A percentile compares a stretch with the other conserved stretches of the same genome.
Conservation (phyloP, 352 stramenopile species). For the Globisporangium heterothallicum region DNA sequence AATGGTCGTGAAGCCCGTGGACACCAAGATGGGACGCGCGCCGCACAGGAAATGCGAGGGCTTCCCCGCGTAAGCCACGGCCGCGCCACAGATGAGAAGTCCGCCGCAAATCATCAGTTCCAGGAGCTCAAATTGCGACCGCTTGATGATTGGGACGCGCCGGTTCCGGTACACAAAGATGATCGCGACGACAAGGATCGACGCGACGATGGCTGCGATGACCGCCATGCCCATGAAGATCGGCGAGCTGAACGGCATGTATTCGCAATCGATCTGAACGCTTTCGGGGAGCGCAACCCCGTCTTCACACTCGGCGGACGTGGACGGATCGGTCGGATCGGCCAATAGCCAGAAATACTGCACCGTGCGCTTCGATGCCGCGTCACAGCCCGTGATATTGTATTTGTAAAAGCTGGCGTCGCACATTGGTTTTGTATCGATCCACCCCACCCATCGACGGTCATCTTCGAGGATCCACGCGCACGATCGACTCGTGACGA, state of each 20-base stretch:
- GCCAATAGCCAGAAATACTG: slow-evolving; percentile 29
- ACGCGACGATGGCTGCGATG: slow-evolving; percentile 8
- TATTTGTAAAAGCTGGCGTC: slow-evolving; percentile 26
- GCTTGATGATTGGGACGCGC: slow-evolving; percentile 22
- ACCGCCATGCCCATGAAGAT: slow-evolving; percentile 10
- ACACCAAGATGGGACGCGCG: slow-evolving; percentile 16
- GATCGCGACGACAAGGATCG: slow-evolving; percentile 6
- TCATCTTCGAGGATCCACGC: slow-evolving; percentile 17
- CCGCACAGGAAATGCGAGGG: slow-evolving; percentile 15
- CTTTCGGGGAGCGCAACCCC: slow-evolving; percentile 12
- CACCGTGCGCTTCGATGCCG: slow-evolving; percentile 9
- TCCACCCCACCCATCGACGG: slow-evolving; percentile 20
- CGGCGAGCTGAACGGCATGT: slow-evolving; percentile 21
- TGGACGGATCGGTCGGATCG: slow-evolving; percentile 4
- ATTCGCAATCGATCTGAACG: slow-evolving; percentile 26
- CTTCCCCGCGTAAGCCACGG: slow-evolving; percentile 14
- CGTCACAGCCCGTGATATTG: slow-evolving; percentile 15
- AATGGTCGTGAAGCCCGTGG: slow-evolving; percentile 20
- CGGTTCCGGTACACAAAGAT: slow-evolving; percentile 24
- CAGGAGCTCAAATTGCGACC: slow-evolving; percentile 26
- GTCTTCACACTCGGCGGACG: slow-evolving; percentile 28
- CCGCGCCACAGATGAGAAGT: slow-evolving; percentile 18
- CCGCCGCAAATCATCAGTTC: slow-evolving; percentile 19
- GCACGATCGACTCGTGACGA: slow-evolving; percentile 23
- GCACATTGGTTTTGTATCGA: slow-evolving; percentile 11